These are phyloP conservation scores for Eutypella sp. DNA, from an alignment of 2,329 filamentous ascomycete genomes.

Conservation along the genomic window DNA sequence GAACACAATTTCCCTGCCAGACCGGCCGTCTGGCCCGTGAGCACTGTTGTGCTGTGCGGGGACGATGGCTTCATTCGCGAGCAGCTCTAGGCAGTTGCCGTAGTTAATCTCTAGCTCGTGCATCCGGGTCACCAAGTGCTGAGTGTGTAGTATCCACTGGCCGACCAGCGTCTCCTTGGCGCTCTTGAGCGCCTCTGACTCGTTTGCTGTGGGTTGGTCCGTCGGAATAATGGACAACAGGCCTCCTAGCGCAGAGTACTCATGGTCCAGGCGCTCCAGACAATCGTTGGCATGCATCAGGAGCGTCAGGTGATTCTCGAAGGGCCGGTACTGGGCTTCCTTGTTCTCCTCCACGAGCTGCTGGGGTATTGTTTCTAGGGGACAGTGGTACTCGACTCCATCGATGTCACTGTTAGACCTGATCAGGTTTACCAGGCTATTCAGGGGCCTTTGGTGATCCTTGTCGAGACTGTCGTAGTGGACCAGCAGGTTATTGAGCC, in stretches of 20 bases:
- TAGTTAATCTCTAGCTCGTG: conserved; percentile 54
- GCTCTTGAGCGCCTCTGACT: conserved; percentile 30
- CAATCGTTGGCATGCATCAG: conserved; percentile 55
- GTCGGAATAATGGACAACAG: conserved; percentile 50
- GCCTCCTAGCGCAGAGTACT: conserved; percentile 51
- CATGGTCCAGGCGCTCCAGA: conserved; percentile 56
- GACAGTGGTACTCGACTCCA: conserved; percentile 42
- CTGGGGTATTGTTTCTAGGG: conserved; percentile 29
- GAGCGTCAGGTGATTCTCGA: conserved; percentile 43
- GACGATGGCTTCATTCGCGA: conserved; percentile 45
- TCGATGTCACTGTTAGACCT: conserved; percentile 34
- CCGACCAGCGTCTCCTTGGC: conserved; percentile 51
- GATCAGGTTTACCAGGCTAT: conserved; percentile 42
- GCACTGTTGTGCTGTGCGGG: conserved; percentile 48
- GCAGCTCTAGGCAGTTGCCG: conserved; percentile 44
- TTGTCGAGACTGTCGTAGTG: conserved; percentile 46
- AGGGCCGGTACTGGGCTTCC: conserved; percentile 28
- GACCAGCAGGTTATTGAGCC: conserved; percentile 44
- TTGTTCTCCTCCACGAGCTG: conserved; percentile 13
- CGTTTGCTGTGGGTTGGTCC: conserved; percentile 27
- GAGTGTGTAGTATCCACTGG: conserved; percentile 51
- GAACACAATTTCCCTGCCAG: conserved; percentile 48
- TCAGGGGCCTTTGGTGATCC: conserved; percentile 42
- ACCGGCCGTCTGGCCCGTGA: conserved; percentile 46
- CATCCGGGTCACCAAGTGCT: conserved; percentile 48